Base-by-base conservation (phyloP, 2,329 filamentous ascomycete species). In the Fusarium sp. region DNA sequence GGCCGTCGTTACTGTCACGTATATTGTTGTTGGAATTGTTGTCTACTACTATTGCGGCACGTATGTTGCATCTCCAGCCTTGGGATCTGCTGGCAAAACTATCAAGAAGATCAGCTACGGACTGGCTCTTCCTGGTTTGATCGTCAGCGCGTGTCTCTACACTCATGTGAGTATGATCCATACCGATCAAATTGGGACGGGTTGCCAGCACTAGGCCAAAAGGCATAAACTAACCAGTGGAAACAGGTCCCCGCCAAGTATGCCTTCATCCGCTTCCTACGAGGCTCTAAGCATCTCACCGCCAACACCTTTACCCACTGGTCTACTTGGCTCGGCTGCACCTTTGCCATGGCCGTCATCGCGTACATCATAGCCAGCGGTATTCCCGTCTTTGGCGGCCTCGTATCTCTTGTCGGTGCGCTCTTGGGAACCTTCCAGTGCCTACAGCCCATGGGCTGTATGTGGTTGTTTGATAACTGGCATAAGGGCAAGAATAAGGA, bases 1-100 rank as follows among this genome's bases (percentile, higher is more conserved):
- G 71, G 74, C 35, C 66, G 78, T 69, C 0, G 74, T 84, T 3
- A 76, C 81, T 6, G 33, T 81, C 11, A 81, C 79, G 2, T 83
- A 83, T 32, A 66, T 79, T 22, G 67, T 78, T 1, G 79, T 85
- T 2, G 78, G 79, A 12, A 73, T 80, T 2, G 83, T 86, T 0
- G 82, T 87, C 3, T 87, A 87, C 77, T 83, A 82, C 60, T 87
- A 80, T 70, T 86, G 84, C 68, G 86, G 86, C 0, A 84, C 83
- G 0, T 86, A 82, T 64, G 84, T 87, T 4, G 82, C 85, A 0
- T 86, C 84, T 0, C 86, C 86, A 0, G 84, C 85, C 2, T 80
- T 87, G 1, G 86, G 85, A 1, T 86, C 84, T 22, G 86, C 85
- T 1, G 86, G 86, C 1, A 8, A 57, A 0, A 63, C 76, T 0